Conservation (phyloP, 495 filamentous ascomycete genomes). For the Penicillium robsamsonii region DNA sequence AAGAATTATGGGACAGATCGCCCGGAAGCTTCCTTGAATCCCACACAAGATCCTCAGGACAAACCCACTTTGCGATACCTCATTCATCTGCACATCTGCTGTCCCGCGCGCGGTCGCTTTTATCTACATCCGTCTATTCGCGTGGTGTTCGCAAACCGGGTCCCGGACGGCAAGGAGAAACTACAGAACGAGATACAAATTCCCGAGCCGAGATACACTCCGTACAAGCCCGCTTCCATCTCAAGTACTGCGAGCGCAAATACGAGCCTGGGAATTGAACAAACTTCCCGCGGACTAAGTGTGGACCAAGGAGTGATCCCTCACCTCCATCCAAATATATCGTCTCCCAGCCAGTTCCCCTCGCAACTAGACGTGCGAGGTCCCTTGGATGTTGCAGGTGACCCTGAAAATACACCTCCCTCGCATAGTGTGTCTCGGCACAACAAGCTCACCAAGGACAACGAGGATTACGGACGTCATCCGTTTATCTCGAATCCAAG, state of each 20-base stretch:
- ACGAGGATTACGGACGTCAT: constrained; percentile 63
- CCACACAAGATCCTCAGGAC: constrained; percentile 54
- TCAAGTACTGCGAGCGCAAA: constrained; percentile 12
- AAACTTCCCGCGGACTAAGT: constrained; percentile 56
- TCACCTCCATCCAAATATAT: constrained; percentile 8
- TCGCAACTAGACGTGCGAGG: constrained; percentile 31
- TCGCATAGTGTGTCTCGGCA: constrained; percentile 41
- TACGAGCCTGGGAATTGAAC: constrained; percentile 48
- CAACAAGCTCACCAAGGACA: constrained; percentile 65
- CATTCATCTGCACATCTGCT: constrained; percentile 91
- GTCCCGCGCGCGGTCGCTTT: constrained; percentile 76
- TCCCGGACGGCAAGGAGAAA: constrained; percentile 94
- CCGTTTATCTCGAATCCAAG: constrained; percentile 40
- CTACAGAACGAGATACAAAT: constrained; percentile 86
- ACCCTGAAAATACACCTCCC: neutral
- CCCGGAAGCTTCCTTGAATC: constrained; percentile 38
- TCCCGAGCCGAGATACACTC: constrained; percentile 81
- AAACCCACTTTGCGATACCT: constrained; percentile 86
- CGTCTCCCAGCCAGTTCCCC: constrained; percentile 13
- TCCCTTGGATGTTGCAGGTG: constrained; percentile 19
- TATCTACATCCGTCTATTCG: constrained; percentile 90
- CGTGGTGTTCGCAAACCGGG: constrained; percentile 96
- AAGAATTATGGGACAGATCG: constrained; percentile 50
- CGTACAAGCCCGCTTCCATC: constrained; percentile 65
- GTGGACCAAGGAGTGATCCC: constrained; percentile 48